Conservation (phyloP, 2,329 filamentous ascomycete species). For the Ceratocystis ficicola region DNA sequence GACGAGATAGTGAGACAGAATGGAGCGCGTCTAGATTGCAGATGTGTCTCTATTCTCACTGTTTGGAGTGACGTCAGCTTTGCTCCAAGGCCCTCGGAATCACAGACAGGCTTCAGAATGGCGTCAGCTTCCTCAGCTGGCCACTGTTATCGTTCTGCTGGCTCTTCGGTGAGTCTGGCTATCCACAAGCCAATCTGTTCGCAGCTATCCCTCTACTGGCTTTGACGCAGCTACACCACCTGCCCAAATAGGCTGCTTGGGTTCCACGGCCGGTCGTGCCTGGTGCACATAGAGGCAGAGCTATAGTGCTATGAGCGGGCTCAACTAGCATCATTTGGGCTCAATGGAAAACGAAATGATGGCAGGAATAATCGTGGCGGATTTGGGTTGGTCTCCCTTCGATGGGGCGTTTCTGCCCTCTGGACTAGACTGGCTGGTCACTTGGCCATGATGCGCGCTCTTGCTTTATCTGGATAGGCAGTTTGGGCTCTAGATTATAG, state of each 20-base stretch:
- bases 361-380: background rate
- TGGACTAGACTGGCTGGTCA: background rate
- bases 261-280: background rate
- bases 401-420: too few species aligned
- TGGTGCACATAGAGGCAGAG: slow-evolving; percentile 2
- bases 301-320: background rate
- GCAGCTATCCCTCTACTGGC: background rate
- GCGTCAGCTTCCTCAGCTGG: background rate
- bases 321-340: background rate
- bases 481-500: background rate
- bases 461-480: background rate
- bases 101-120: background rate
- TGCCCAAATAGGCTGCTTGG: background rate
- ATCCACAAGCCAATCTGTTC: background rate
- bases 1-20: background rate
- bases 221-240: background rate
- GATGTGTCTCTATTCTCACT: background rate
- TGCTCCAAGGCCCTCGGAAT: background rate
- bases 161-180: background rate
- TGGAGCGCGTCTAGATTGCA: background rate
- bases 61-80: background rate
- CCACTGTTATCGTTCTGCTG: background rate
- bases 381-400: background rate
- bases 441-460: background rate
- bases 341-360: background rate